Evolutionary conservation across 2,329 filamentous ascomycete genomes (phyloP).

Genomic region (Chrysosporium queenslandicum): DNA sequence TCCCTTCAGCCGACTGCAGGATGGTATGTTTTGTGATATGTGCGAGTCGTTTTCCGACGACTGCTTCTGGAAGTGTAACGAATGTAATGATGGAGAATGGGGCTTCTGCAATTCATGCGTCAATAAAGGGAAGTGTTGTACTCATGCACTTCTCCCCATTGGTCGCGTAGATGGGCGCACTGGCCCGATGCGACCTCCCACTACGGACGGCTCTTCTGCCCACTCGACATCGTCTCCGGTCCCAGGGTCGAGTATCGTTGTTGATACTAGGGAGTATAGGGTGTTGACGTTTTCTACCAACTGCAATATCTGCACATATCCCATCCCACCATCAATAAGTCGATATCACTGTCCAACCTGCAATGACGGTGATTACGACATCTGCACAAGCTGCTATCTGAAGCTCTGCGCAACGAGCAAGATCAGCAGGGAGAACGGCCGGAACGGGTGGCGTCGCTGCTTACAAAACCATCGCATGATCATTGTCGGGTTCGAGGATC

Average conservation of each 20-base stretch:
- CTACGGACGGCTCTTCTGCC: constrained; percentile 17
- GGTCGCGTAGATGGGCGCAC: constrained; percentile 44
- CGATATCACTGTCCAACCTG: constrained; percentile 76
- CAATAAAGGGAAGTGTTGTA: constrained; percentile 69
- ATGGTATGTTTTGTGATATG: constrained; percentile 72
- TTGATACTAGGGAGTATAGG: constrained; percentile 47
- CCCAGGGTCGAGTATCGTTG: constrained; percentile 32
- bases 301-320: constrained; percentile 67
- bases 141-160: constrained; percentile 68
- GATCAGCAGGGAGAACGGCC: constrained; percentile 65
- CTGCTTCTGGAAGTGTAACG: constrained; percentile 81
- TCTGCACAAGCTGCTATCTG: constrained; percentile 70
- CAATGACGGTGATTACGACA: constrained; percentile 72
- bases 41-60: constrained; percentile 66
- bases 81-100: constrained; percentile 89
- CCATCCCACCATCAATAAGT: constrained; percentile 58
- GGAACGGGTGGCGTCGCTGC: constrained; percentile 74
- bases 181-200: constrained; percentile 15
- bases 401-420: constrained; percentile 53
- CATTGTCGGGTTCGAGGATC: constrained; percentile 63
- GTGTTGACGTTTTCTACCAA: constrained; percentile 61
- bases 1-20: constrained; percentile 57
- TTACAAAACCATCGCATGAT: constrained; percentile 74
- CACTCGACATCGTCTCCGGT: constrained; percentile 22
- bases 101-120: constrained; percentile 86